Percentiles rank a stretch among this genome's conserved stretches.
phyloP scores from a whole-genome alignment of 2,329 filamentous ascomycete species.

The Ploettnerulaceae sp. region DNA sequence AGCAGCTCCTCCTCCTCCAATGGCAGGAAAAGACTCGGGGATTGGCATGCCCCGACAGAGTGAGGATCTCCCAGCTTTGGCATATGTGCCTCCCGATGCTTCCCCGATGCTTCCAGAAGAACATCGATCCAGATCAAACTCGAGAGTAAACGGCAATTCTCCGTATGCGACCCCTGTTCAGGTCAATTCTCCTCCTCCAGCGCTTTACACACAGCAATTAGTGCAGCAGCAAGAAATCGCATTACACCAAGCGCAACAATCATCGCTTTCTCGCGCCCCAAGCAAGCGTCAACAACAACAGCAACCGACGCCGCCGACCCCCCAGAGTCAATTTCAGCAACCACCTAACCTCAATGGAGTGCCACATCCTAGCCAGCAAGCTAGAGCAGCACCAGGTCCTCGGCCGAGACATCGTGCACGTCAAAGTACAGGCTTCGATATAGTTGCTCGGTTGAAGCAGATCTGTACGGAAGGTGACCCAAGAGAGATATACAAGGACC shows the following conservation, averaged over 20 bases:
- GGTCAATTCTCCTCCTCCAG: conserved; percentile 31
- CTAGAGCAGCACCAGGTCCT: conserved; percentile 46
- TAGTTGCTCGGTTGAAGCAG: conserved; percentile 74
- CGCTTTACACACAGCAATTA: conserved; percentile 56
- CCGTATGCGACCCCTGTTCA: conserved; percentile 26
- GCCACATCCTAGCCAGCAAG: conserved; percentile 34
- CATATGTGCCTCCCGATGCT: conserved; percentile 31
- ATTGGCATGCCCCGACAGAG: conserved; percentile 55
- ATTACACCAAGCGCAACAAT: conserved; percentile 63
- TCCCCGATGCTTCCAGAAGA: conserved; percentile 59
- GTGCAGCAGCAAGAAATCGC: conserved; percentile 82
- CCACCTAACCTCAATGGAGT: conserved; percentile 37
- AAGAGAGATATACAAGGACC: conserved; percentile 75
- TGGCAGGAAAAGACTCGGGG: conserved; percentile 56
- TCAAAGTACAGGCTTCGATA: conserved; percentile 76
- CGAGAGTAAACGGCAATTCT: conserved; percentile 51
- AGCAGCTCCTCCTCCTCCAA: conserved; percentile 51
- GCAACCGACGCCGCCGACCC: conserved; percentile 47
- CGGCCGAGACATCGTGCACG: conserved; percentile 73
- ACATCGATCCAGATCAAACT: conserved; percentile 64
- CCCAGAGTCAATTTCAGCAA: conserved; percentile 45
- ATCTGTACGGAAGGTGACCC: conserved; percentile 92
- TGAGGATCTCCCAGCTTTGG: conserved; percentile 46
- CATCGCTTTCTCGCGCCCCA: conserved; percentile 64
- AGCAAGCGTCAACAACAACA: conserved; percentile 62